Evolutionary conservation across 495 filamentous ascomycete genomes (phyloP), one percentile per base, ranked within the genome.

Genomic region (Penicillium maclennaniae): DNA sequence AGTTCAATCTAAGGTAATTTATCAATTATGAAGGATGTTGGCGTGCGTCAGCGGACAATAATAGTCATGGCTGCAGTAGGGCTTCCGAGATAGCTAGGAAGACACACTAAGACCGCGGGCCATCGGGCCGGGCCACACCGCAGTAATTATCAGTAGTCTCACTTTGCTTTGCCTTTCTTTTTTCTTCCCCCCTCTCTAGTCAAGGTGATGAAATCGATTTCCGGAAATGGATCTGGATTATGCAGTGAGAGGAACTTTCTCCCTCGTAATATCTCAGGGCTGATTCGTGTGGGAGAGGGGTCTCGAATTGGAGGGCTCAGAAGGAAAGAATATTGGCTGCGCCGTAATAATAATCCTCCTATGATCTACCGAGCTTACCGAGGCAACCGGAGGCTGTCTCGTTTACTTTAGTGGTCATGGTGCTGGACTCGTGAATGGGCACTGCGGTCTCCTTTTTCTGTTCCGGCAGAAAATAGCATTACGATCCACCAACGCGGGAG

Each of bases 111-210:
- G 36, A 43, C 31, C 41, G 37, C 47, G 54, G 61, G 45, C 38
- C 19, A 12, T 36, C 59, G 62, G 56, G 55, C 62, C 62, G 59
- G 54, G 28, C 62, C 59, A 56, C 36, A 41, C 54, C 47, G 55
- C 49, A 52, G 55, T 47, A 49, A 54, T 49, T 36, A 54, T 54
- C 54, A 27, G 50, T 31, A 17, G 56, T 62, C 43, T 60, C 54
- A 65, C 10, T 49, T 65, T n/a, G n/a, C n/a, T n/a, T n/a, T n/a
- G n/a, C n/a, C n/a, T n/a, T n/a, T n/a, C n/a, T n/a, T 58, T 48
- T 9, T 55, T 56, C 56, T 58, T 60, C 23, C 51, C 16, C 9
- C 15, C 21, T 20, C 19, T 34, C 15, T 31, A 7, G 31, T 34
- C 14, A 14, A 14, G 31, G 14, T 34, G 14, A 34, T 14, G 31